phyloP scores from a whole-genome alignment of 1,139 yeast species.

The Blastobotrys apis region DNA sequence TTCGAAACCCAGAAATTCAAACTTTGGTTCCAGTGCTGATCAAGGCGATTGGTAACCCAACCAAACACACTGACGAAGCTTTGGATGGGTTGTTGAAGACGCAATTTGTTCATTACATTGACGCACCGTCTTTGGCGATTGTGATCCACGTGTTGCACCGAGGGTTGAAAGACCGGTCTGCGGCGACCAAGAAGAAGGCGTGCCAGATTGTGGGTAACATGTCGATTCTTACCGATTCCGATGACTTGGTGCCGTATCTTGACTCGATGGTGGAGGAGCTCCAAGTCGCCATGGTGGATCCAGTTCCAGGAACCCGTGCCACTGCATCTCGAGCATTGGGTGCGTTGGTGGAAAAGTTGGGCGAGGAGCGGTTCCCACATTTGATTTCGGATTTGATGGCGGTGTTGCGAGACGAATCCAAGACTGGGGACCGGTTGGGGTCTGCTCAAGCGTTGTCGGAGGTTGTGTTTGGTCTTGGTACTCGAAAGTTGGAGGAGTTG shows the following conservation, averaged over 20 bases:
- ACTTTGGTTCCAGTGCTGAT: conserved; percentile 81
- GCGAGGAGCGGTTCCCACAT: conserved; percentile 93
- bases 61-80: conserved; percentile 82
- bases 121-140: conserved; percentile 94
- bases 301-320: conserved; percentile 95
- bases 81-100: conserved; percentile 82
- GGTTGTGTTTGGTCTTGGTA: conserved; percentile 87
- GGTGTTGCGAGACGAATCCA: conserved; percentile 74
- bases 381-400: conserved; percentile 76
- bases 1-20: conserved; percentile 95
- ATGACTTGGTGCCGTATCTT: conserved; percentile 81
- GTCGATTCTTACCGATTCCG: conserved; percentile 90
- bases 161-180: conserved; percentile 92
- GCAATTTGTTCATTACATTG: conserved; percentile 94
- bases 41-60: conserved; percentile 94
- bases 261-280: conserved; percentile 72
- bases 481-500: conserved; percentile 79
- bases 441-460: conserved; percentile 97
- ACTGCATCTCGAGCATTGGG: conserved; percentile 98
- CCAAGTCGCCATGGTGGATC: conserved; percentile 95
- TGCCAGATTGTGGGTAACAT: conserved; percentile 98
- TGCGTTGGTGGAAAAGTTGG: conserved; percentile 89
- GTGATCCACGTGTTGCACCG: conserved; percentile 92
- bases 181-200: conserved; percentile 85
- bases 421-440: conserved; percentile 90